Evolutionary conservation across 148 eudicot species (phyloP).

Genomic region (Silene uniflora): DNA sequence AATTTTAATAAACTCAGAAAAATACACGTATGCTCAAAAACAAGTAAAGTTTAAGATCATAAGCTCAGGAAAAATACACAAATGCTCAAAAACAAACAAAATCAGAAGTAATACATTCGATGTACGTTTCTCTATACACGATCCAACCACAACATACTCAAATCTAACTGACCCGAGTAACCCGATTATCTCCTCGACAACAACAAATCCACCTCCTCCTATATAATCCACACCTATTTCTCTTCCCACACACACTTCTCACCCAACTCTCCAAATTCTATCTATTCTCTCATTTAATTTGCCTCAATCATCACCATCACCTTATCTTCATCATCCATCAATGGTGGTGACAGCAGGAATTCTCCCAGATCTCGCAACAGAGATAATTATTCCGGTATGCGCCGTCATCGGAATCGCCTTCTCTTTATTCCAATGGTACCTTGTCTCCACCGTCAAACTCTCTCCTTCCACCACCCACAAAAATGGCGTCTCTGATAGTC

Average conservation of each 20-base stretch:
- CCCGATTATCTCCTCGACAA: not conserved
- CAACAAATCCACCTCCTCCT: not conserved
- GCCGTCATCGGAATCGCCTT: conserved; percentile 72
- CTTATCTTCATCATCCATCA: not conserved
- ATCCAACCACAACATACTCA: not conserved
- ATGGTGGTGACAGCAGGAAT: conserved; percentile 42
- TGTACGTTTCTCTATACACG: too few relatives aligned
- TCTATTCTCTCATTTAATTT: not conserved
- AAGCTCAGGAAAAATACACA: too few relatives aligned
- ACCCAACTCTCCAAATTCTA: not conserved
- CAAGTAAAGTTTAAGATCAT: too few relatives aligned
- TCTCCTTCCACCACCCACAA: conserved; percentile 26
- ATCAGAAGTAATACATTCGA: too few relatives aligned
- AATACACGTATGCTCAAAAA: too few relatives aligned
- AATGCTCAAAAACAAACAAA: too few relatives aligned
- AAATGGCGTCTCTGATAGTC: conserved; percentile 42
- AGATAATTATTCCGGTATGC: conserved; percentile 70
- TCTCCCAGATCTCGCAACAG: conserved; percentile 73
- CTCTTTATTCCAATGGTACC: conserved; percentile 67
- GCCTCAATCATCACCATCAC: not conserved
- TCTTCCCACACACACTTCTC: not conserved
- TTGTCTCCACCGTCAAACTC: conserved; percentile 65
- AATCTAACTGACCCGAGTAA: not conserved
- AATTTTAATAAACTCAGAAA: too few relatives aligned
- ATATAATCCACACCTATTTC: not conserved